A percentile compares a stretch with the other conserved stretches of the same genome.
These are phyloP conservation scores for Nicotiana noctiflora DNA, from an alignment of 257 asterid genomes.

Conservation along the genomic window DNA sequence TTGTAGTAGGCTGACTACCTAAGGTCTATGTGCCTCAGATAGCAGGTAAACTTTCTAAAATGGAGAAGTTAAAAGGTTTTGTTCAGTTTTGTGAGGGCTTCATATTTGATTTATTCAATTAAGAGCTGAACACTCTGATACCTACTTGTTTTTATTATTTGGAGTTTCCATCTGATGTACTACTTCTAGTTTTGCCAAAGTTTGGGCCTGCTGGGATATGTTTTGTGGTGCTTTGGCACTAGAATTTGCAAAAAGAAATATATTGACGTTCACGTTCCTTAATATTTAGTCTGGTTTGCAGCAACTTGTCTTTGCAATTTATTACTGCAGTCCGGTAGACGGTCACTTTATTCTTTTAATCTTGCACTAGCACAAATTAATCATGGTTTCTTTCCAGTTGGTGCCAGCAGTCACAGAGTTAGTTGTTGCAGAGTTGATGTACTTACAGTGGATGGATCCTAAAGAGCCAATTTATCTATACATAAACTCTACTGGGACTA, in stretches of 20 bases:
- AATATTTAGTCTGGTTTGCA: background rate
- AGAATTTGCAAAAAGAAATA: background rate
- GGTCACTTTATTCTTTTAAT: background rate
- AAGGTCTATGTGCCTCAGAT: background rate
- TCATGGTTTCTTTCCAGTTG: conserved; percentile 44
- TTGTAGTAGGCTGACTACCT: background rate
- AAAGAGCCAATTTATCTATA: conserved; percentile 74
- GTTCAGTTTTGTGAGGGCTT: background rate
- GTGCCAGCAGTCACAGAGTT: conserved; percentile 95
- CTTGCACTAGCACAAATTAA: background rate
- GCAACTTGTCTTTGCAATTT: background rate
- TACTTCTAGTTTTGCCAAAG: background rate
- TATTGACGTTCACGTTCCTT: background rate
- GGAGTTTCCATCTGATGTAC: background rate
- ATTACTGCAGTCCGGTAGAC: background rate
- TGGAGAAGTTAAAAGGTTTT: background rate
- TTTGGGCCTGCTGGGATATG: background rate
- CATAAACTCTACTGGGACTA: conserved; percentile 94
- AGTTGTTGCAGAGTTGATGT: conserved; percentile 77
- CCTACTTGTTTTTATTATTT: background rate
- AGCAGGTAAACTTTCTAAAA: background rate
- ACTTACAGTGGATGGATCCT: conserved; percentile 86
- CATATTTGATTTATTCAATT: background rate
- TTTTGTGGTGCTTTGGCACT: background rate
- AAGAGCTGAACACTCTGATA: background rate